Percentiles rank a stretch among this genome's conserved stretches.
phyloP scores from a whole-genome alignment of 768 basidiomycete genomes.

The Neoboletus subvelutipes region DNA sequence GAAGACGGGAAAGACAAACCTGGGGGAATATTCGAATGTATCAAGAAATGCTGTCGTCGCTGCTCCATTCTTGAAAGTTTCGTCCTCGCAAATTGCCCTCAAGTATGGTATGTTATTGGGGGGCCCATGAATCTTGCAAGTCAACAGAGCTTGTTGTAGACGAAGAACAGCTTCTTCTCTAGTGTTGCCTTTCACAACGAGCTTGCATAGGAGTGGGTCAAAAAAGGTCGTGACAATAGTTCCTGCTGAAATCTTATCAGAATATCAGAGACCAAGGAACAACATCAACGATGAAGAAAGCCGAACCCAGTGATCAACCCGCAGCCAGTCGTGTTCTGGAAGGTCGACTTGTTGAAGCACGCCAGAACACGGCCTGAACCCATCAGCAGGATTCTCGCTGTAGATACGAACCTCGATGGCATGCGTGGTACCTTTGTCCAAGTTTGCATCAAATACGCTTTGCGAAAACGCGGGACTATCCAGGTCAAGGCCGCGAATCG shows the following conservation, averaged over 20 bases:
- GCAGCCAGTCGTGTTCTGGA: slow-evolving; percentile 46
- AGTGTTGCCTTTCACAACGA: slow-evolving; percentile 50
- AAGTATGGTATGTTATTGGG: slow-evolving; percentile 60
- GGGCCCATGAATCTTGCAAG: slow-evolving; percentile 51
- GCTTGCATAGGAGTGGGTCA: slow-evolving; percentile 60
- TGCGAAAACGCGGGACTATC: slow-evolving; percentile 37
- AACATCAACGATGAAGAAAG: slow-evolving; percentile 1
- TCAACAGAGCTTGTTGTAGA: slow-evolving; percentile 39
- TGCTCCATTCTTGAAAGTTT: slow-evolving; percentile 41
- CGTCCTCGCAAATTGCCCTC: slow-evolving; percentile 40
- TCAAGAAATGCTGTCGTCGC: slow-evolving; percentile 52
- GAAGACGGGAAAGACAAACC: slow-evolving; percentile 27
- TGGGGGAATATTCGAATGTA: slow-evolving; percentile 41
- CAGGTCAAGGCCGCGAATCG: slow-evolving; percentile 13
- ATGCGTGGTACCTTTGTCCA: slow-evolving; percentile 24
- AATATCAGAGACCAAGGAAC: neutral
- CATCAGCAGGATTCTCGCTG: slow-evolving; percentile 58
- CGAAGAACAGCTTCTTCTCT: slow-evolving; percentile 47
- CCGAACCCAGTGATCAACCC: slow-evolving; percentile 60
- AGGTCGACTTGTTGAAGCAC: slow-evolving; percentile 56
- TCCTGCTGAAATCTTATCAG: slow-evolving; percentile 46
- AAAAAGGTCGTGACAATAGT: slow-evolving; percentile 52
- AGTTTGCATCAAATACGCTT: slow-evolving; percentile 32
- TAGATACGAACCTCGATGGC: slow-evolving; percentile 62
- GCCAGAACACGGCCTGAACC: slow-evolving; percentile 60